Base-by-base conservation (phyloP, 2,329 filamentous ascomycete genomes). In the Nannizzia gypsea region DNA sequence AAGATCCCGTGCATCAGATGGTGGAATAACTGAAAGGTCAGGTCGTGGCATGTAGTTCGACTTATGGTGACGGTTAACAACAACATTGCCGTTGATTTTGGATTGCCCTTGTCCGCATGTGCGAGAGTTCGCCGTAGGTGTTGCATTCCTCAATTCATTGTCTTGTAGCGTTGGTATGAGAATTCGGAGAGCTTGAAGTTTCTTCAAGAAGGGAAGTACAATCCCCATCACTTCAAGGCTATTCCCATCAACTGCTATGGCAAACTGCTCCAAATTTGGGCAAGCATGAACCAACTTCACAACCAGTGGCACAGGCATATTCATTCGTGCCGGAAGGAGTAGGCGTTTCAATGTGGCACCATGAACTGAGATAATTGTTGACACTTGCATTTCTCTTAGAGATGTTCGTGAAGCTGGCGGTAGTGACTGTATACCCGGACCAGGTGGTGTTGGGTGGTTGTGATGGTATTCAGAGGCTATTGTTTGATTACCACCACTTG, bases 221-320 rank as follows among this genome's bases (percentile, higher is more conserved):
- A 76, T 63, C 5, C 68, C 66, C 20, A 76, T 58, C 11, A 71
- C 69, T 9, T 77, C 71, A 66, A 77, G 67, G 63, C 71, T 71
- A 38, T 68, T 67, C 15, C 72, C 63, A 9, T 77, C 72, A 15
- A 80, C 72, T 6, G 80, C 77, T 22, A 84, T 70, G 26, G 76
- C 81, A 0, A 86, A 71, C 64, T 86, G 82, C 62, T 83, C 81
- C 13, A 85, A 71, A 58, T 83, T 76, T 0, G 82, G 81, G 61
- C 81, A 83, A 8, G 71, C 71, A 56, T 78, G 77, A 34, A 82
- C 78, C 5, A 85, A 70, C 6, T 77, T 76, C 34, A 74, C 75
- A 6, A 85, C 70, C 3, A 79, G 72, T 1, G 73, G 68, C 2
- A 75, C 72, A 15, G 76, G 75, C 2, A 85, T 73, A 17, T 75